Percentiles rank a stretch among this genome's conserved stretches.
phyloP scores from a whole-genome alignment of 2,329 filamentous ascomycete genomes.

The Scedosporium aurantiacum region DNA sequence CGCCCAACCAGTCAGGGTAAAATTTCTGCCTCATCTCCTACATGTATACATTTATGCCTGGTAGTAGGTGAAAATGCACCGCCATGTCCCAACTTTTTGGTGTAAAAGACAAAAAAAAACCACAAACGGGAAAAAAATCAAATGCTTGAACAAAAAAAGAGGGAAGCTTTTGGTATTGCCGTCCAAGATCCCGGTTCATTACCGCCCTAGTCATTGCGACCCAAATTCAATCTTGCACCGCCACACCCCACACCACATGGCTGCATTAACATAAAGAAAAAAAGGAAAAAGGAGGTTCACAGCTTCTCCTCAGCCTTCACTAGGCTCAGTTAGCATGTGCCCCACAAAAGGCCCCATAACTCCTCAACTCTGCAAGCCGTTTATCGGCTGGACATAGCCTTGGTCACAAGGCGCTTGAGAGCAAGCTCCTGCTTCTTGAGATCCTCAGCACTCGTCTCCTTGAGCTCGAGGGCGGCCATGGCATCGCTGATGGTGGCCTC shows the following conservation, averaged over 20 bases:
- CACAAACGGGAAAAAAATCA: not conserved
- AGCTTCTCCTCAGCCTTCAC: conserved; percentile 8
- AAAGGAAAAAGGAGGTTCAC: conserved; percentile 17
- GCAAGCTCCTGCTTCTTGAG: conserved; percentile 99
- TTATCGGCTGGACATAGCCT: conserved; percentile 93
- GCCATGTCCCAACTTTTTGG: conserved; percentile 1
- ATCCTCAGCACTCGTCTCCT: conserved; percentile 83
- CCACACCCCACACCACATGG: not conserved
- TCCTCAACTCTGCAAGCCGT: conserved; percentile 9
- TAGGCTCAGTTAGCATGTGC: not conserved
- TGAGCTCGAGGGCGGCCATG: conserved; percentile 94
- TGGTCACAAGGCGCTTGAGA: conserved; percentile 95
- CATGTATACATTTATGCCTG: not conserved
- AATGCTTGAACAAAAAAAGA: not conserved
- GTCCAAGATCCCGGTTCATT: conserved; percentile 5
- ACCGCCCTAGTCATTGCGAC: conserved; percentile 2
- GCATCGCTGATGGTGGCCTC: conserved; percentile 93
- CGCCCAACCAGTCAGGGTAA: not conserved
- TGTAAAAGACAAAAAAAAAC: not conserved
- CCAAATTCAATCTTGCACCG: conserved; percentile 1
- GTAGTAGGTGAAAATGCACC: not conserved
- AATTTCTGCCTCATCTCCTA: not conserved
- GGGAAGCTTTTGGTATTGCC: conserved; percentile 5
- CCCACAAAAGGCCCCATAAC: not conserved
- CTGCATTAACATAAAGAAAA: conserved; percentile 12